Evolutionary conservation across 257 asterid genomes (phyloP), one percentile per base, ranked within the genome.

Genomic region (Lantana camara): DNA sequence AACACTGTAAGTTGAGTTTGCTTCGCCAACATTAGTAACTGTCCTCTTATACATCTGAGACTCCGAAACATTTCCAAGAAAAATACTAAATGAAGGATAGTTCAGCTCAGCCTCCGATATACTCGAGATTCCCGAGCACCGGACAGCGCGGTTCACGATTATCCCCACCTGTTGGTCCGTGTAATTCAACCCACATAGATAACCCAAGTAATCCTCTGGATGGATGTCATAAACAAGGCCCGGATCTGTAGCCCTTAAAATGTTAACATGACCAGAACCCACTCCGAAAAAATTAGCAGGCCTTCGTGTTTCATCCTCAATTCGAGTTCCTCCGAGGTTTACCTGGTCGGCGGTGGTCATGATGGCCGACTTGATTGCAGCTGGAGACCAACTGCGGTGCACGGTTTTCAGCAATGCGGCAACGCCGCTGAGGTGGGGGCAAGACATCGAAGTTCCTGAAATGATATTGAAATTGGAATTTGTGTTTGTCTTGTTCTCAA

Each of bases 341-440:
- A 68, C 37, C 2, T 4, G 50, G 34, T 69, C 73, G 19, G 82
- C 78, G 4, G 76, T 57, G 29, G 82, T 80, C 82, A 80, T 80
- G 15, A 76, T 56, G 53, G 80, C 78, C 4, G 77, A 78, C 5
- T 78, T 78, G 11, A 78, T 70, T 0, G 77, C 75, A 0, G 75
- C 77, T 5, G 80, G 78, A 0, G 78, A 70, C 80, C 80, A 75
- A 9, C 59, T 54, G 2, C 75, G 82, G 41, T 76, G 82, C 0
- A 27, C 65, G 42, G 4, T 68, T 44, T 69, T 79, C n/a, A 79
- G 32, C 59, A 79, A 34, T 2, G 85, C 77, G 0, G 77, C 85
- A 7, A 68, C 30, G 27, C 85, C 85, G 40, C 75, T 65, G 4
- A 75, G 79, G 46, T 79, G 84, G 5, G 81, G 84, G 23, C 79